Evolutionary conservation across 179 eudicot species (phyloP).

Genomic region (Pouteria campechiana): DNA sequence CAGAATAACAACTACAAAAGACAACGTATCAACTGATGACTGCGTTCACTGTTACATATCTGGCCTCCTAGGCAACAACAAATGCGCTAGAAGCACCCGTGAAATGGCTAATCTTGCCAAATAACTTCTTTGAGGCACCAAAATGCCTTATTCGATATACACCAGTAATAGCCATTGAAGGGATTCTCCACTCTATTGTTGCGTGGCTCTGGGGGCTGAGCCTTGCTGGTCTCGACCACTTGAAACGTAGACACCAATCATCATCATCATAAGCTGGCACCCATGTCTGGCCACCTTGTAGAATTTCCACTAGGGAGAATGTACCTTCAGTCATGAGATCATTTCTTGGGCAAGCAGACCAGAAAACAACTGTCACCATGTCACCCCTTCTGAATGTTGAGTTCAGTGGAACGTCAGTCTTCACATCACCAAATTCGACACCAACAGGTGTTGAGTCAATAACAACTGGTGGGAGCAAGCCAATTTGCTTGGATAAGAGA

Average conservation of each 20-base stretch:
- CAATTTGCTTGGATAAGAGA: slow-evolving; percentile 64
- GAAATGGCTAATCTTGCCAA: slow-evolving; percentile 64
- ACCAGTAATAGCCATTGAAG: slow-evolving; percentile 45
- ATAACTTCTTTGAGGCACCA: slow-evolving; percentile 70
- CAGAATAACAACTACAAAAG: no score
- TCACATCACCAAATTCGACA: slow-evolving; percentile 54
- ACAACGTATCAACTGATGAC: no score
- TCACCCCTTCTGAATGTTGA: slow-evolving; percentile 63
- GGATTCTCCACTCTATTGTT: slow-evolving; percentile 83
- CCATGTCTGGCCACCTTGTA: slow-evolving; percentile 61
- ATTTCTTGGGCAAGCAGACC: slow-evolving; percentile 93
- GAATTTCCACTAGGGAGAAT: slow-evolving; percentile 68
- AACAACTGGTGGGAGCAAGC: slow-evolving; percentile 69
- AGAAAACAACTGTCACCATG: slow-evolving; percentile 48
- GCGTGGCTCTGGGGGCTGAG: slow-evolving; percentile 72
- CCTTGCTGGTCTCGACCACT: slow-evolving; percentile 70
- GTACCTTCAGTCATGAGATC: slow-evolving; percentile 97
- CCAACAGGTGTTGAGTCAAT: slow-evolving; percentile 60
- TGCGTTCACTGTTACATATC: no score
- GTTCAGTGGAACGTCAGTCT: slow-evolving; percentile 50
- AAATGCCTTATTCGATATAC: slow-evolving; percentile 88
- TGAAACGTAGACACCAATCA: slow-evolving; percentile 71
- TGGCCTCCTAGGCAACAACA: no score
- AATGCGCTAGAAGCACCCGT: slow-evolving; percentile 82
- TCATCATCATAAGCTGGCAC: slow-evolving; percentile 78